A percentile compares a stretch with the other conserved stretches of the same genome.
These are phyloP conservation scores for Malus asiatica DNA, from an alignment of 306 rosid species.

Conservation along the genomic window DNA sequence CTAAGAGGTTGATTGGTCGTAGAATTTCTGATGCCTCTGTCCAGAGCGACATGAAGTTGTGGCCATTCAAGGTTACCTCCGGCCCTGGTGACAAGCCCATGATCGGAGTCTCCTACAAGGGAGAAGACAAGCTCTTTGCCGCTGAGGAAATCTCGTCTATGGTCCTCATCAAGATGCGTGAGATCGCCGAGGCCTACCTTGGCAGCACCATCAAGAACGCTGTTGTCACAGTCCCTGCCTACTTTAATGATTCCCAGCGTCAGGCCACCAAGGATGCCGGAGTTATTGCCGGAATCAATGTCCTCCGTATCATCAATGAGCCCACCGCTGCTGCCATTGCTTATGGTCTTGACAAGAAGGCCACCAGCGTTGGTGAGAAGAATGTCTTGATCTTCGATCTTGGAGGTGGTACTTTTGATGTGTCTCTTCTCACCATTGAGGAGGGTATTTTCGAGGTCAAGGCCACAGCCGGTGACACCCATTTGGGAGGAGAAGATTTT, in stretches of 20 bases:
- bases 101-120: slow-evolving; percentile 53
- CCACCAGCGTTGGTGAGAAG: slow-evolving; percentile 66
- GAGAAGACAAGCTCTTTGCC: slow-evolving; percentile 57
- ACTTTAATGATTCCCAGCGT: slow-evolving; percentile 63
- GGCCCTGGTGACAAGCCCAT: slow-evolving; percentile 63
- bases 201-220: slow-evolving; percentile 51
- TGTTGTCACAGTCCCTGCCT: slow-evolving; percentile 64
- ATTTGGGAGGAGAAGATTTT: slow-evolving; percentile 63
- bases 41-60: slow-evolving; percentile 58
- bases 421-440: slow-evolving; percentile 58
- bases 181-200: slow-evolving; percentile 64
- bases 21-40: slow-evolving; percentile 50
- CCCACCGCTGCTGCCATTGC: slow-evolving; percentile 74
- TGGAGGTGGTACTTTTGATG: slow-evolving; percentile 74
- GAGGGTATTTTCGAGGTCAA: slow-evolving; percentile 77
- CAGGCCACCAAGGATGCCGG: slow-evolving; percentile 77
- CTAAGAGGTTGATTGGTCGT: slow-evolving; percentile 62
- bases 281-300: slow-evolving; percentile 63
- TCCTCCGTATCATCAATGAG: slow-evolving; percentile 55
- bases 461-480: slow-evolving; percentile 73
- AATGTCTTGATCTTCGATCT: slow-evolving; percentile 64
- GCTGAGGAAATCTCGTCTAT: slow-evolving; percentile 64
- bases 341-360: slow-evolving; percentile 70
- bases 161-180: slow-evolving; percentile 69
- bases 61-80: slow-evolving; percentile 54